Conservation (phyloP, 495 filamentous ascomycete species). For the Penicillium coprophilum region DNA sequence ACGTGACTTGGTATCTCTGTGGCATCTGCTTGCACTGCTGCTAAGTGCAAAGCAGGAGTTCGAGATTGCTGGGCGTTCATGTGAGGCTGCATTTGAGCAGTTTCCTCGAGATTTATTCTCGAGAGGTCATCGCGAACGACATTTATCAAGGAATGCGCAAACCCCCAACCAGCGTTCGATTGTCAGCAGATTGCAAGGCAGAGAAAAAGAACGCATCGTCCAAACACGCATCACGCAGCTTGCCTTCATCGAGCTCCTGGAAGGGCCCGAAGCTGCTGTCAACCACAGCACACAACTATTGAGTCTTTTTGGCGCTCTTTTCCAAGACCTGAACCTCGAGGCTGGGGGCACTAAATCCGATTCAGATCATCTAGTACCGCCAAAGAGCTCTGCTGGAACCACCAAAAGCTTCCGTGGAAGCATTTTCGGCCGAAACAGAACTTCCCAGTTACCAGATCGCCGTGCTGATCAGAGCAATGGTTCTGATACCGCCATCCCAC, state of each 20-base stretch:
- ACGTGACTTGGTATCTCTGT: slow-evolving; percentile 49
- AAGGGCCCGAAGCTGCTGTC: slow-evolving; percentile 79
- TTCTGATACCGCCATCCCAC: slow-evolving; percentile 15
- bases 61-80: slow-evolving; percentile 71
- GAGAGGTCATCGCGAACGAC: slow-evolving; percentile 47
- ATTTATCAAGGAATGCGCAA: slow-evolving; percentile 31
- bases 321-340: slow-evolving; percentile 55
- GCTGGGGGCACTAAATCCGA: slow-evolving; percentile 23
- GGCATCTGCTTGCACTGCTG: slow-evolving; percentile 85
- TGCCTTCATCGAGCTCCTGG: slow-evolving; percentile 74
- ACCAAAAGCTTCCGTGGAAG: slow-evolving; percentile 71
- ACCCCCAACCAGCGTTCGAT: slow-evolving; percentile 49
- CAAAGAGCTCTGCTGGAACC: slow-evolving; percentile 69
- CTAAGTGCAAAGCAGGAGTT: slow-evolving; percentile 87
- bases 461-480: slow-evolving; percentile 21
- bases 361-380: slow-evolving; percentile 47
- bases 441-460: slow-evolving; percentile 34
- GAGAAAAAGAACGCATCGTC: slow-evolving; percentile 77
- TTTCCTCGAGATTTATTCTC: slow-evolving; percentile 60
- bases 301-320: slow-evolving; percentile 74
- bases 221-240: slow-evolving; percentile 95
- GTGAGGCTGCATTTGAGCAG: slow-evolving; percentile 87
- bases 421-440: slow-evolving; percentile 63
- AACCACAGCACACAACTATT: slow-evolving; percentile 81
- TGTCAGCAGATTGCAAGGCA: slow-evolving; percentile 70